Percentiles rank a stretch among this genome's conserved stretches.
Evolutionary conservation across 345 rosid genomes (phyloP).

Genomic region (Viola odorata): DNA sequence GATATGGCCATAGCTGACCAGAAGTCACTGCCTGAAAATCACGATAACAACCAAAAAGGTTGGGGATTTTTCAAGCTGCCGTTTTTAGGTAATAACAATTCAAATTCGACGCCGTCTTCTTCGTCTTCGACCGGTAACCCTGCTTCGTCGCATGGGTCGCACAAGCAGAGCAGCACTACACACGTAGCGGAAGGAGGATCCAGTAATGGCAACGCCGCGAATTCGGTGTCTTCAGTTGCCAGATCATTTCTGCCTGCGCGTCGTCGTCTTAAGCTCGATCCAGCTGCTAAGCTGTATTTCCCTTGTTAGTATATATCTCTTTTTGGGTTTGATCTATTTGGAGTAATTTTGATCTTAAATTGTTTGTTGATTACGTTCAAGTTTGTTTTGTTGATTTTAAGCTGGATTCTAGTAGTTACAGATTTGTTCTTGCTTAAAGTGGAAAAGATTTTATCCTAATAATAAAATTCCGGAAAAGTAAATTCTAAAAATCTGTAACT

Average conservation of each 20-base stretch:
- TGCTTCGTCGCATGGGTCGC: slow-evolving; percentile 13
- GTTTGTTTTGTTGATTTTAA: neutral
- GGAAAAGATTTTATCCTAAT: no score
- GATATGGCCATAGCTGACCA: no score
- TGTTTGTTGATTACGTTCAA: neutral
- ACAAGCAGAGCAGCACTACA: slow-evolving; percentile 24
- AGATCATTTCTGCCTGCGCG: slow-evolving; percentile 68
- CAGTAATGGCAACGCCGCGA: slow-evolving; percentile 32
- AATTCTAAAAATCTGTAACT: no score
- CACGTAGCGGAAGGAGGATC: slow-evolving; percentile 47
- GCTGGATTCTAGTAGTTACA: neutral
- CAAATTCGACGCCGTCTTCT: slow-evolving; percentile 31
- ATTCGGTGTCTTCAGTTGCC: slow-evolving; percentile 80
- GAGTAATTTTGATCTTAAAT: neutral
- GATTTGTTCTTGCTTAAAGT: no score
- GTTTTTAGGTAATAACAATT: no score
- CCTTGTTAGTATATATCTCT: slow-evolving; percentile 50
- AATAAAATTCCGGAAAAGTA: no score
- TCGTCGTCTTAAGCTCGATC: slow-evolving; percentile 89
- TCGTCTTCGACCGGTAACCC: slow-evolving; percentile 34
- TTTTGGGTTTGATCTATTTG: neutral
- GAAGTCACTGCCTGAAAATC: no score
- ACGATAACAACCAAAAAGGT: no score
- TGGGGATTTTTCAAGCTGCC: no score
- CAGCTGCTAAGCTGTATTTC: slow-evolving; percentile 74